phyloP scores from a whole-genome alignment of 257 asterid species.

The Fraxinus quadrangulata region DNA sequence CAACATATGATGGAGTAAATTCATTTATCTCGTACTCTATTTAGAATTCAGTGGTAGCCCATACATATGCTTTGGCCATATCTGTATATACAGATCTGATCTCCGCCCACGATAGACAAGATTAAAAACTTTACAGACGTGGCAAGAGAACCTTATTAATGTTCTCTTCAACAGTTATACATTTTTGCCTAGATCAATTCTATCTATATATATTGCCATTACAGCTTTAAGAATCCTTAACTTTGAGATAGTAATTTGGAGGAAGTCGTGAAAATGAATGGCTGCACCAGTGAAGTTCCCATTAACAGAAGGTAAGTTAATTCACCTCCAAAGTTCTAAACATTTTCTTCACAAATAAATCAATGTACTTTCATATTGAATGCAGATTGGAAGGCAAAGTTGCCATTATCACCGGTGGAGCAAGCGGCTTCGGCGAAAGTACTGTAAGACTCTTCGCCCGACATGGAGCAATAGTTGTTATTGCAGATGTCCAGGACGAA shows the following conservation, averaged over 20 bases:
- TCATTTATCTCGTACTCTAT: not conserved
- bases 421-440: constrained; percentile 84
- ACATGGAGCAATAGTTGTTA: constrained; percentile 71
- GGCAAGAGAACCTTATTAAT: too few relatives aligned
- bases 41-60: not conserved
- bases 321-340: not conserved
- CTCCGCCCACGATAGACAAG: too few relatives aligned
- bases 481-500: constrained; percentile 78
- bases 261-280: constrained; percentile 24
- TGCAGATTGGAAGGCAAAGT: constrained; percentile 74
- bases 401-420: constrained; percentile 82
- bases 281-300: constrained; percentile 13
- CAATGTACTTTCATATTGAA: not conserved
- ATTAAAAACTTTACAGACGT: too few relatives aligned
- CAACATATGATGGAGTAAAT: not conserved
- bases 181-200: too few relatives aligned
- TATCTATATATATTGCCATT: not conserved
- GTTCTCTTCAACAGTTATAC: too few relatives aligned
- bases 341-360: not conserved
- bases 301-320: constrained; percentile 21
- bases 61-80: not conserved
- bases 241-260: not conserved
- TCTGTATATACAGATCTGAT: not conserved
- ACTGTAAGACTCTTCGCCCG: constrained; percentile 56
- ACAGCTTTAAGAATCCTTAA: not conserved